phyloP scores from a whole-genome alignment of 345 rosid genomes.

The Eucalyptus erythrocorys region DNA sequence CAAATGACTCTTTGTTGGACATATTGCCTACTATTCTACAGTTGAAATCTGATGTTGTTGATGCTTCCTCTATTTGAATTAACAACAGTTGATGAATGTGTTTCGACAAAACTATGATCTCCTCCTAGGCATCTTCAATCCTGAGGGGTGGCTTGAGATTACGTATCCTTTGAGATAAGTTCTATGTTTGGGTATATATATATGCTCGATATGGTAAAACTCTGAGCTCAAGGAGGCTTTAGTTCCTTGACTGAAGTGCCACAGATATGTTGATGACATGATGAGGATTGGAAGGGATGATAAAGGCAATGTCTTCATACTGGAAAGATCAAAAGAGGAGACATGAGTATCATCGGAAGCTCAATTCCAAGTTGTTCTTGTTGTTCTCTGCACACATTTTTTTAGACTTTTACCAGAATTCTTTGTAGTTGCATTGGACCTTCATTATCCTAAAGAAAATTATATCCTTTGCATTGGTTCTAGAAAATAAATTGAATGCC shows the following conservation, averaged over 20 bases:
- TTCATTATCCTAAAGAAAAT: background rate
- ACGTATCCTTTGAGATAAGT: constrained; percentile 47
- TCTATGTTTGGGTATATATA: background rate
- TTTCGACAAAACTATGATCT: constrained; percentile 59
- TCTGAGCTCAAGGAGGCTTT: background rate
- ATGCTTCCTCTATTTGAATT: background rate
- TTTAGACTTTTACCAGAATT: background rate
- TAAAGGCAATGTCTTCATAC: constrained; percentile 60
- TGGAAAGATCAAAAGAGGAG: constrained; percentile 43
- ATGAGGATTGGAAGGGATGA: constrained; percentile 79
- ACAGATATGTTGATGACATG: constrained; percentile 66
- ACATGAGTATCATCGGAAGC: background rate
- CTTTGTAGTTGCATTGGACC: background rate
- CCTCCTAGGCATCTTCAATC: constrained; percentile 65
- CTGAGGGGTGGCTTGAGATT: constrained; percentile 80
- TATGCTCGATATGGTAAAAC: background rate
- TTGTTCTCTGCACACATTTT: background rate
- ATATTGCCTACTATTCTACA: background rate
- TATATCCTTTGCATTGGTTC: background rate
- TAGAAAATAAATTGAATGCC: background rate
- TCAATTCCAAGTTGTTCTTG: background rate
- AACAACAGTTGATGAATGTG: constrained; percentile 61
- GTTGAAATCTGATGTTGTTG: background rate
- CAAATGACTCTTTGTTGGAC: background rate
- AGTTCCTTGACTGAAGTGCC: constrained; percentile 17